Conservation (phyloP, 176 grass and related monocot species). For the Oropetium thomaeum region DNA sequence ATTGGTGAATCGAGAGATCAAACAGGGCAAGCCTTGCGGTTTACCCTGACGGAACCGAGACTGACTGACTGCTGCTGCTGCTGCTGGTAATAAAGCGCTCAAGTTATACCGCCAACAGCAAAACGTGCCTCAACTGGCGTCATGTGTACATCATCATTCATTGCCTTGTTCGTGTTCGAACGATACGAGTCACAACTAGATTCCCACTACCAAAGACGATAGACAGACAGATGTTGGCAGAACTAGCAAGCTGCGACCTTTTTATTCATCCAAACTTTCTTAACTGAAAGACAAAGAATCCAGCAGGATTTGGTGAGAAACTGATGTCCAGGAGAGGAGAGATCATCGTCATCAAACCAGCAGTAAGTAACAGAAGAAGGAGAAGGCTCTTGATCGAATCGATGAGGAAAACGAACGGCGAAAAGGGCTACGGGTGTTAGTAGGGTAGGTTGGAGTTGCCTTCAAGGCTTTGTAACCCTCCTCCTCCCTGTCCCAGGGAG, state of each 20-base stretch:
- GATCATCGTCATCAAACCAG: too few species aligned
- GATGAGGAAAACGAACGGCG: not conserved
- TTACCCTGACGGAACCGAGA: not conserved
- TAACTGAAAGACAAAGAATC: constrained; percentile 41
- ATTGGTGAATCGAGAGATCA: not conserved
- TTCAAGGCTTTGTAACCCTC: constrained; percentile 38
- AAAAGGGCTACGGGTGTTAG: not conserved
- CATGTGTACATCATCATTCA: not conserved
- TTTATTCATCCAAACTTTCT: constrained; percentile 20
- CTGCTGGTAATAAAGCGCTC: not conserved
- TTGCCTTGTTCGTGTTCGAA: not conserved
- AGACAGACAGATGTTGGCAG: not conserved
- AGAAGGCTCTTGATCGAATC: not conserved
- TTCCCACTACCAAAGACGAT: constrained; percentile 7
- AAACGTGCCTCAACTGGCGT: not conserved
- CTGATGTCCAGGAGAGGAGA: not conserved
- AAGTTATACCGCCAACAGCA: not conserved
- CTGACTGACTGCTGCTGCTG: too few species aligned
- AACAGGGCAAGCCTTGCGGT: not conserved
- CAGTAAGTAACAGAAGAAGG: not conserved
- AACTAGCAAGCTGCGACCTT: not conserved
- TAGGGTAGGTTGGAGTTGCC: constrained; percentile 36
- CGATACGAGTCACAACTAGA: constrained; percentile 9
- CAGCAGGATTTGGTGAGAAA: constrained; percentile 29
- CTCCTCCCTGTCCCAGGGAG: too few species aligned